A percentile compares a stretch with the other conserved stretches of the same genome.
These are phyloP conservation scores for Lophium mytilinum DNA, from an alignment of 495 filamentous ascomycete species.

Conservation along the genomic window DNA sequence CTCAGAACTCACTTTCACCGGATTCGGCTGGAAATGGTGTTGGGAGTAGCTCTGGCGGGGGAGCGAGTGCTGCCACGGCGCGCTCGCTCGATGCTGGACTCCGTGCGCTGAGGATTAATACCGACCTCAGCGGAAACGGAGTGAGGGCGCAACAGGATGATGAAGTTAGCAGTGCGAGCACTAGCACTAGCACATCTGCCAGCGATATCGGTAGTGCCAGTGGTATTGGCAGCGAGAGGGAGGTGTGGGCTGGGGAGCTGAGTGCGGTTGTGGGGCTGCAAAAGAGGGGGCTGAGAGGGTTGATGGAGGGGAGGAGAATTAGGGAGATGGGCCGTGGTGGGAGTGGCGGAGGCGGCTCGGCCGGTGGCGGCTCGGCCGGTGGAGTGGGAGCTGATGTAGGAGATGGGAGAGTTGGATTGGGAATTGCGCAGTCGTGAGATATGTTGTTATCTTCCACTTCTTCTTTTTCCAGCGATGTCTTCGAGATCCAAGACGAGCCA, in stretches of 20 bases:
- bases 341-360: conserved; percentile 13
- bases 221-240: conserved; percentile 29
- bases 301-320: conserved; percentile 92
- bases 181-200: conserved; percentile 17
- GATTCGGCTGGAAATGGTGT: neutral
- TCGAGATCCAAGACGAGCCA: no score
- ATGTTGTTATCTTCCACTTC: no score
- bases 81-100: conserved; percentile 20
- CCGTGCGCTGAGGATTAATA: conserved; percentile 30
- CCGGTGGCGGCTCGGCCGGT: neutral
- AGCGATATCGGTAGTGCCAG: conserved; percentile 23
- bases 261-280: conserved; percentile 94
- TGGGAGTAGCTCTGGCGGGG: neutral
- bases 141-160: conserved; percentile 1
- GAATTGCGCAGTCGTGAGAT: neutral
- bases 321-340: conserved; percentile 45
- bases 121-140: conserved; percentile 20
- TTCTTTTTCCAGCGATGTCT: no score
- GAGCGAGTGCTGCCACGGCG: neutral
- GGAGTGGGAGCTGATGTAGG: neutral
- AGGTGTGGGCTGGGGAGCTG: conserved; percentile 75
- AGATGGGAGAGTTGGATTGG: neutral
- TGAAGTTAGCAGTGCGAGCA: conserved; percentile 19
- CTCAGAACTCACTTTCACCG: no score
- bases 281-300: conserved; percentile 80